These are phyloP conservation scores for Exserohilum rostratum DNA, from an alignment of 2,329 filamentous ascomycete genomes.

Conservation along the genomic window DNA sequence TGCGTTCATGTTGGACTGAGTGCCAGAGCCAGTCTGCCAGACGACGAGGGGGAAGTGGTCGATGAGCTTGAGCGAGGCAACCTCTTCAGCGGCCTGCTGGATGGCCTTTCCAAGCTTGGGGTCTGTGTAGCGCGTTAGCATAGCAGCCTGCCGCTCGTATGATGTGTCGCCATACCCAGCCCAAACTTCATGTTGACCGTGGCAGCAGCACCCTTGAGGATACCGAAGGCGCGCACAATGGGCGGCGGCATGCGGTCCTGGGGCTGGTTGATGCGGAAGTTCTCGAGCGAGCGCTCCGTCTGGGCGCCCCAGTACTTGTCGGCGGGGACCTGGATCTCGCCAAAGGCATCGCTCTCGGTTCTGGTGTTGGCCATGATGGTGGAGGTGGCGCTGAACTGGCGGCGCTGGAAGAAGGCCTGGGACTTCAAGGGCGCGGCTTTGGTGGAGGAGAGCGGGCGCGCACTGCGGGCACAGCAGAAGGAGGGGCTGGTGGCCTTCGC, in stretches of 20 bases:
- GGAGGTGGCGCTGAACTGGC: constrained; percentile 42
- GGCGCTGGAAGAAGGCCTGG: constrained; percentile 26
- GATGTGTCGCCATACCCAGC: constrained; percentile 65
- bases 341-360: constrained; percentile 96
- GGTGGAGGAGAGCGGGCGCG: constrained; percentile 38
- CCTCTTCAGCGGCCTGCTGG: constrained; percentile 90
- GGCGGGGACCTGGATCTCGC: constrained; percentile 86
- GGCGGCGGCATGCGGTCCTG: constrained; percentile 97
- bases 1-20: constrained; percentile 99
- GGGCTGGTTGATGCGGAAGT: constrained; percentile 99
- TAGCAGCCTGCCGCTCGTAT: not conserved
- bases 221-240: constrained; percentile 91
- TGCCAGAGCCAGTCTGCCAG: constrained; percentile 98
- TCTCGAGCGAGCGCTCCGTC: constrained; percentile 92
- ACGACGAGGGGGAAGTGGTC: constrained; percentile 99
- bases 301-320: constrained; percentile 99
- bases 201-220: constrained; percentile 94
- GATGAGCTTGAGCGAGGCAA: constrained; percentile 88
- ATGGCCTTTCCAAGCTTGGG: constrained; percentile 90
- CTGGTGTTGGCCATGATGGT: constrained; percentile 61
- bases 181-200: constrained; percentile 95
- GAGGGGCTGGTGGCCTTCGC: constrained; percentile 42
- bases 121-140: constrained; percentile 60
- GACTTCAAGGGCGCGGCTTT: constrained; percentile 26
- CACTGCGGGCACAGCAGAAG: constrained; percentile 27